phyloP scores from a whole-genome alignment of 2,329 filamentous ascomycete genomes.

The Ophiostoma himal-ulmi region DNA sequence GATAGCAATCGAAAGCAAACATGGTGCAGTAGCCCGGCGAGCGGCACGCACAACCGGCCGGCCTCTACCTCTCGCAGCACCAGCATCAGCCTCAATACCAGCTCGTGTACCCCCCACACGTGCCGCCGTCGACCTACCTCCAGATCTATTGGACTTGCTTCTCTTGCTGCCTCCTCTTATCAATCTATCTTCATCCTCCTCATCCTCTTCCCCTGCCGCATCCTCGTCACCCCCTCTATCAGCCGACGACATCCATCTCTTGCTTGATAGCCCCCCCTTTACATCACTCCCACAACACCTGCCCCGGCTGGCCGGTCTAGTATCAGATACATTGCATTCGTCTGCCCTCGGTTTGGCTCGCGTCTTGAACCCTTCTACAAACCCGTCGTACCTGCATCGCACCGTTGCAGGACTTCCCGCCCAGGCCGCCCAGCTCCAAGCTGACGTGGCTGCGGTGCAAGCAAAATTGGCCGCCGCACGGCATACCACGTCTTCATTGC shows the following conservation, averaged over 20 bases:
- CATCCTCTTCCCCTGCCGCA: background rate
- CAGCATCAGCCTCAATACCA: conserved; percentile 14
- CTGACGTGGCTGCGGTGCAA: conserved; percentile 32
- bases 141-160: conserved; percentile 46
- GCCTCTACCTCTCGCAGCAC: conserved; percentile 28
- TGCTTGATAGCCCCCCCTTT: conserved; percentile 48
- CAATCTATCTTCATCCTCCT: background rate
- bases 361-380: conserved; percentile 44
- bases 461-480: conserved; percentile 37
- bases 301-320: conserved; percentile 41
- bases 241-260: conserved; percentile 36
- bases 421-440: conserved; percentile 36
- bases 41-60: conserved; percentile 21
- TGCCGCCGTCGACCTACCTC: conserved; percentile 25
- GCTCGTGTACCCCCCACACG: background rate
- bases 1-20: conserved; percentile 25
- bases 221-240: conserved; percentile 30
- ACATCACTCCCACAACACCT: conserved; percentile 44
- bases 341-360: conserved; percentile 46
- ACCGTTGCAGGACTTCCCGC: conserved; percentile 45
- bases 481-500: conserved; percentile 35
- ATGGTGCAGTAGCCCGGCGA: conserved; percentile 9
- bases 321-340: conserved; percentile 46
- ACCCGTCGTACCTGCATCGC: conserved; percentile 54
- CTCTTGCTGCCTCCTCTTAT: conserved; percentile 49